Percentiles rank a stretch among this genome's conserved stretches.
phyloP scores from a whole-genome alignment of 2,329 filamentous ascomycete genomes.

The Furcasterigmium sp. region DNA sequence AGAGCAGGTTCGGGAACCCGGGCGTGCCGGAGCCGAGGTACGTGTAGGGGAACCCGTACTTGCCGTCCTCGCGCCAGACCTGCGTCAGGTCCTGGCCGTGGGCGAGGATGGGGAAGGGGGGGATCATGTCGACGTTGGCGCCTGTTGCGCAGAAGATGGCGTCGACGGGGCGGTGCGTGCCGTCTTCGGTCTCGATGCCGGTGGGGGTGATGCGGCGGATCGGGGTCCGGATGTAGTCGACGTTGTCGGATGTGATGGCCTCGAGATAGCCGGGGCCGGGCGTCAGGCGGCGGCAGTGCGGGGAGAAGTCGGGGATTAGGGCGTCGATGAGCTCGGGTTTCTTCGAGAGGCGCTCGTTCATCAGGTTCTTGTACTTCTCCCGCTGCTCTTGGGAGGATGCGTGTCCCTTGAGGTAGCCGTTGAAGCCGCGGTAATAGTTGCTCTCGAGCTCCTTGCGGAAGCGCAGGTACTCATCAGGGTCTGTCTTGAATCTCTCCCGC shows the following conservation, averaged over 20 bases:
- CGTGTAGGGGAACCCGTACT: constrained; percentile 59
- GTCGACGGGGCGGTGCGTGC: constrained; percentile 51
- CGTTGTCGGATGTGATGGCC: constrained; percentile 55
- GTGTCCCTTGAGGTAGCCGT: constrained; percentile 47
- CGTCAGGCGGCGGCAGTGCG: constrained; percentile 59
- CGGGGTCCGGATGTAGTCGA: constrained; percentile 51
- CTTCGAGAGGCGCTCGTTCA: constrained; percentile 45
- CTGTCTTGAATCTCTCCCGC: constrained; percentile 48
- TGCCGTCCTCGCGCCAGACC: constrained; percentile 51
- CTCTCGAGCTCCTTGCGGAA: constrained; percentile 54
- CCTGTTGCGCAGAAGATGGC: constrained; percentile 66
- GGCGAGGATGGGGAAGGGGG: constrained; percentile 55
- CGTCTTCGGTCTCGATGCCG: constrained; percentile 57
- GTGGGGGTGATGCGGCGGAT: constrained; percentile 55
- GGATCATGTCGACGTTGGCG: constrained; percentile 53
- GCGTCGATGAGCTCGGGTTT: constrained; percentile 51
- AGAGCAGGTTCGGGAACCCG: constrained; percentile 63
- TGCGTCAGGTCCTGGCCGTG: constrained; percentile 46
- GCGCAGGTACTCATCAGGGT: constrained; percentile 55
- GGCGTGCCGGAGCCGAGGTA: constrained; percentile 61
- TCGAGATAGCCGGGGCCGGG: constrained; percentile 65
- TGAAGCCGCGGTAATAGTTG: constrained; percentile 58
- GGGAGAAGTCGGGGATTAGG: constrained; percentile 58
- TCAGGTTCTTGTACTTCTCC: constrained; percentile 43
- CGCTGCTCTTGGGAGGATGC: constrained; percentile 41